These are phyloP conservation scores for Theobroma grandiflorum DNA, from an alignment of 441 rosid genomes.

Conservation along the genomic window DNA sequence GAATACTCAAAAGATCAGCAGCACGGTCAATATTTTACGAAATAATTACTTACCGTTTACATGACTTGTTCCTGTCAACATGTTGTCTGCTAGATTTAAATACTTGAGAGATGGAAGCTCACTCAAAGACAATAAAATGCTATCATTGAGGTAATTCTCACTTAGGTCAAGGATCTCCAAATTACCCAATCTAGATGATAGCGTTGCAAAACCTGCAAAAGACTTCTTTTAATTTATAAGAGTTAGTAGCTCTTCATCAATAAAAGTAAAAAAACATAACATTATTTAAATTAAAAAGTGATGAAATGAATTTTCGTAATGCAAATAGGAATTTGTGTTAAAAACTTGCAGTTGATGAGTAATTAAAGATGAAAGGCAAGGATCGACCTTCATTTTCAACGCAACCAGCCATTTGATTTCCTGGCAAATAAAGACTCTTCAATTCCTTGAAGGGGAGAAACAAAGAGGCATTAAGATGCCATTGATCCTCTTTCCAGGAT, in stretches of 20 bases:
- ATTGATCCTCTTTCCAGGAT: accelerated
- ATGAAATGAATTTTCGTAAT: not conserved
- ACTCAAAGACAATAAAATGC: slow-evolving; percentile 19
- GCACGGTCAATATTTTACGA: too few relatives aligned
- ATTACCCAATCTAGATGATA: not conserved
- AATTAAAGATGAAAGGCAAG: not conserved
- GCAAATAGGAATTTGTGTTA: not conserved
- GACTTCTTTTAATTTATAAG: not conserved
- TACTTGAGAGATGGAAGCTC: slow-evolving; percentile 28
- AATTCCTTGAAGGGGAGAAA: slow-evolving; percentile 19
- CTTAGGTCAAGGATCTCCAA: not conserved
- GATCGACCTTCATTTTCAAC: slow-evolving; percentile 27
- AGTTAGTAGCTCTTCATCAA: too few relatives aligned
- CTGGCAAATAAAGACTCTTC: not conserved
- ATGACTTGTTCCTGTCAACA: not conserved
- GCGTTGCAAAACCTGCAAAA: not conserved
- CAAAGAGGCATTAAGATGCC: slow-evolving; percentile 12
- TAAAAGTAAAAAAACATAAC: not conserved
- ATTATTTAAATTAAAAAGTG: not conserved
- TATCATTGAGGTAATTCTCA: not conserved
- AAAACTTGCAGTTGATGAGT: not conserved
- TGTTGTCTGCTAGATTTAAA: not conserved
- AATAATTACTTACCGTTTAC: not conserved
- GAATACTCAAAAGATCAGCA: too few relatives aligned
- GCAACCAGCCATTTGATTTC: not conserved